Percentiles rank a stretch among this genome's conserved stretches.
These are phyloP conservation scores for Vigna radiata DNA, from an alignment of 306 rosid genomes.

Conservation along the genomic window DNA sequence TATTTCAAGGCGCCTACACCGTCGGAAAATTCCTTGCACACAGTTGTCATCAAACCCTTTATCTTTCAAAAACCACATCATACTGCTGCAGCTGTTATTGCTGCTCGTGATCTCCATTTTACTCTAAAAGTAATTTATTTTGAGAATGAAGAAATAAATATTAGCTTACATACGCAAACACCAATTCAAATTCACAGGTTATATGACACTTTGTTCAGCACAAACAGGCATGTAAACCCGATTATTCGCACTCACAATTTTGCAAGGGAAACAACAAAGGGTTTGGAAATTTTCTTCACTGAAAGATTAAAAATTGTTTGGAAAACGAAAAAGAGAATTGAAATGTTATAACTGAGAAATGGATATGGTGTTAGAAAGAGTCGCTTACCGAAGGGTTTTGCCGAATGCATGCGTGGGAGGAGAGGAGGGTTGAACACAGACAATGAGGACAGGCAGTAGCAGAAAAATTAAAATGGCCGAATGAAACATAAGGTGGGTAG, in stretches of 20 bases:
- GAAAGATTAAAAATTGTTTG: not conserved
- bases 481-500: not conserved
- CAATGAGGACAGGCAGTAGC: not conserved
- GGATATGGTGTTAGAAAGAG: not conserved
- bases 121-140: constrained; percentile 11
- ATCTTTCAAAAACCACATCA: constrained; percentile 93
- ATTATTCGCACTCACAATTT: not conserved
- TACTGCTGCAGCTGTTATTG: constrained; percentile 58
- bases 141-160: not conserved
- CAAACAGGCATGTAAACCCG: too few species aligned
- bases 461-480: not conserved
- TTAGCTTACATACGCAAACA: constrained; percentile 26
- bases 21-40: constrained; percentile 69
- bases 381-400: constrained; percentile 18
- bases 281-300: not conserved
- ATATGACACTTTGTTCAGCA: too few species aligned
- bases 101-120: constrained; percentile 58
- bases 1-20: constrained; percentile 80
- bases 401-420: not conserved
- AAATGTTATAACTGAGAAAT: constrained; percentile 8
- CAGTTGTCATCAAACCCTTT: constrained; percentile 86
- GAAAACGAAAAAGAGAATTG: not conserved
- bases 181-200: not conserved
- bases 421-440: not conserved
- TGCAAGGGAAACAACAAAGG: not conserved